Percentiles rank a stretch among this genome's conserved stretches.
Conservation (phyloP, 352 stramenopile species). For the Phytophthora pini region DNA sequence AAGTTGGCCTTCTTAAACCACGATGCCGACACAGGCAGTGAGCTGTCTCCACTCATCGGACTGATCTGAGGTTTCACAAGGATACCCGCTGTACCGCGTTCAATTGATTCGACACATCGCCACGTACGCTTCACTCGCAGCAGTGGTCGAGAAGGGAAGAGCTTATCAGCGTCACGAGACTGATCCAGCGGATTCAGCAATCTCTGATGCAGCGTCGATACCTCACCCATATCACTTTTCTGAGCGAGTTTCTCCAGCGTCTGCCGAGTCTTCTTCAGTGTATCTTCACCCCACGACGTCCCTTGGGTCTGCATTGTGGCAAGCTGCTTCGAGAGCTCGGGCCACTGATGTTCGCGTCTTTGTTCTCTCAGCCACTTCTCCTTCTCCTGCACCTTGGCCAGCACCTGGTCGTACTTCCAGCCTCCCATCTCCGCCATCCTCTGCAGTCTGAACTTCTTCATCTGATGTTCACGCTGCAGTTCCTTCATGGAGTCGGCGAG, state of each 20-base stretch:
- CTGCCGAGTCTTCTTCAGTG: slow-evolving; percentile 21
- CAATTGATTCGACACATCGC: slow-evolving; percentile 86
- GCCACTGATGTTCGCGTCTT: slow-evolving; percentile 64
- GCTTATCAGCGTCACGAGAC: slow-evolving; percentile 44
- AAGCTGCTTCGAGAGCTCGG: slow-evolving; percentile 60
- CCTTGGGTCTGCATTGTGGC: slow-evolving; percentile 21
- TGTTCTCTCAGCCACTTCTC: slow-evolving; percentile 68
- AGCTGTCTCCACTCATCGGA: slow-evolving; percentile 90
- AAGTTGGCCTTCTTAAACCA: slow-evolving; percentile 91
- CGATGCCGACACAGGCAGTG: slow-evolving; percentile 71
- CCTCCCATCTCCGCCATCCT: slow-evolving; percentile 76
- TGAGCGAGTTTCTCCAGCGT: slow-evolving; percentile 34
- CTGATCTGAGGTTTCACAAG: slow-evolving; percentile 93
- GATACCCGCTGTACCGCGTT: slow-evolving; percentile 77
- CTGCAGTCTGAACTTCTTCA: slow-evolving; percentile 78
- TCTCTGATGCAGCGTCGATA: slow-evolving; percentile 69
- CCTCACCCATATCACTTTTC: slow-evolving; percentile 48
- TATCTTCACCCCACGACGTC: slow-evolving; percentile 14
- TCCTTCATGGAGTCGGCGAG: slow-evolving; percentile 79
- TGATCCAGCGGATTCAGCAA: slow-evolving; percentile 75
- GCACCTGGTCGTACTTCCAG: slow-evolving; percentile 74
- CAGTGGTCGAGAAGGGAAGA: slow-evolving; percentile 72
- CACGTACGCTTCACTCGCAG: slow-evolving; percentile 86
- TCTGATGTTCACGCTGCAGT: slow-evolving; percentile 82
- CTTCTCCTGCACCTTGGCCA: slow-evolving; percentile 59